These are phyloP conservation scores for Penicillium sp. DNA, from an alignment of 2,329 filamentous ascomycete species.

Conservation along the genomic window DNA sequence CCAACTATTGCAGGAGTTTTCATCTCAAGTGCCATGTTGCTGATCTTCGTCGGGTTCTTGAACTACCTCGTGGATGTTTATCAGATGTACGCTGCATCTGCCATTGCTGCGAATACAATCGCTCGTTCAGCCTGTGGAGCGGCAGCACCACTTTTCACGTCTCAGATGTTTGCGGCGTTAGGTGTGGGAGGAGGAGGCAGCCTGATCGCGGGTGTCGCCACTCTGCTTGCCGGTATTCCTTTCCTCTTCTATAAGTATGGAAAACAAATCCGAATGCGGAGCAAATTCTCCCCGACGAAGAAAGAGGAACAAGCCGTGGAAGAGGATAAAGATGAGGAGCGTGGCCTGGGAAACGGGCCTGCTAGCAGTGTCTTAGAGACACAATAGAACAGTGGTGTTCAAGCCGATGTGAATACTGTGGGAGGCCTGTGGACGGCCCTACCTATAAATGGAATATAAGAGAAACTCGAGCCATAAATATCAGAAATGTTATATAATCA, in stretches of 20 bases:
- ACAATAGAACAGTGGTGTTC: neutral
- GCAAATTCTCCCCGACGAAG: slow-evolving; percentile 46
- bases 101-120: slow-evolving; percentile 34
- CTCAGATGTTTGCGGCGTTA: slow-evolving; percentile 32
- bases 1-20: slow-evolving; percentile 54
- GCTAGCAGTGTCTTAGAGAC: neutral
- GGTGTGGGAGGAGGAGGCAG: slow-evolving; percentile 34
- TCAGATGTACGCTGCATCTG: slow-evolving; percentile 41
- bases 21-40: slow-evolving; percentile 48
- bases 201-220: slow-evolving; percentile 33
- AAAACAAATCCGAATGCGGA: slow-evolving; percentile 49
- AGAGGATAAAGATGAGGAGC: slow-evolving; percentile 10
- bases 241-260: slow-evolving; percentile 54
- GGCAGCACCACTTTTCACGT: slow-evolving; percentile 33
- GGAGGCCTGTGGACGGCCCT: neutral
- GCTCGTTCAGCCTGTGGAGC: slow-evolving; percentile 32
- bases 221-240: slow-evolving; percentile 33
- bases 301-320: neutral
- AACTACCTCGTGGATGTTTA: slow-evolving; percentile 64
- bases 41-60: slow-evolving; percentile 60
- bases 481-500: neutral
- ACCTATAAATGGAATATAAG: neutral
- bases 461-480: neutral
- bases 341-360: neutral
- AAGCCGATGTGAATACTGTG: neutral